Base-by-base conservation (phyloP, 1,284 basidiomycete species). In the Phlebopus sp. region DNA sequence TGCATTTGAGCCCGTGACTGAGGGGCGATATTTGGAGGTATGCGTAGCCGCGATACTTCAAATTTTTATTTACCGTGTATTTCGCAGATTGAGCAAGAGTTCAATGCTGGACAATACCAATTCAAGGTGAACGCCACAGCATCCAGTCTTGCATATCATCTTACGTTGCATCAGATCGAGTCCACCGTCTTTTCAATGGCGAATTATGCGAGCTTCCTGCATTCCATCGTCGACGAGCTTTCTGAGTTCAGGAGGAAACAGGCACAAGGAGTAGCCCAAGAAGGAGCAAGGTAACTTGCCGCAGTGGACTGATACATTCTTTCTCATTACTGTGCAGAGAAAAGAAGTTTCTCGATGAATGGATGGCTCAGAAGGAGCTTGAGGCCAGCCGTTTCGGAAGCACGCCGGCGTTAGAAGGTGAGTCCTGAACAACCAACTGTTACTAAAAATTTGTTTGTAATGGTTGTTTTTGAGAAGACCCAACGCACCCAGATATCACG, bases 101-200 rank as follows among this genome's bases (percentile, higher is more conserved):
- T 86, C 56, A 79, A 85, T 53, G 72, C 79, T 0, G 85, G 86
- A 21, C 71, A 71, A 44, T 85, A 82, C 59, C 55, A 55, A 18
- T 85, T 85, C 57, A 70, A 80, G 62, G 77, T 79, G 23, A 45
- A 60, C 44, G 39, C 18, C 17, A 3, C 21, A n/a, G 11, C 30
- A 31, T 21, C 37, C 23, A 9, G 10, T 17, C 17, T 37, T 13
- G 21, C 30, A 42, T 9, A 5, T 3, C 17, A 31, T 32, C 38
- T 36, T 30, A 50, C 15, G 42, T 5, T 44, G 15, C 29, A 8
- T 29, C 8, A 82, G 80, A 74, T 79, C 35, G 74, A 81, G 52
- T 58, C 66, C 1, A 67, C 64, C 0, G 64, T 56, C 5, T 82
- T 86, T 52, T 82, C 81, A 4, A 77, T 84, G 64, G 62, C 63